A percentile compares a stretch with the other conserved stretches of the same genome.
Conservation (phyloP, 2,329 filamentous ascomycete genomes). For the Paecilomyces fulvus region DNA sequence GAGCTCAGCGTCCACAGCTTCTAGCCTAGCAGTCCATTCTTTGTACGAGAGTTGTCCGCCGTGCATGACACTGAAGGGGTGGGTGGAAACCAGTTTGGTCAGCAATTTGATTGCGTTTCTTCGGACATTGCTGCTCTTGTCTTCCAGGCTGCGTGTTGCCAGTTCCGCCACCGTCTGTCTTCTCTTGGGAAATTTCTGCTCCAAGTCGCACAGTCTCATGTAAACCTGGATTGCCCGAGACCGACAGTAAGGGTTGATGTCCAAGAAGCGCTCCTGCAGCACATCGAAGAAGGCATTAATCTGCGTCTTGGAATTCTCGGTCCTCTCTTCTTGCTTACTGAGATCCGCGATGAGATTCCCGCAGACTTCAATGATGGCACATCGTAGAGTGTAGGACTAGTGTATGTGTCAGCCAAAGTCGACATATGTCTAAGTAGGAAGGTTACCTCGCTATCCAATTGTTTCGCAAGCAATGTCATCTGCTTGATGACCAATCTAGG, state of each 20-base stretch:
- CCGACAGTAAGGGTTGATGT: constrained; percentile 93
- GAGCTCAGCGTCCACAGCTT: constrained; percentile 75
- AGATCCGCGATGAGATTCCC: constrained; percentile 90
- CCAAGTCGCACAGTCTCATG: constrained; percentile 82
- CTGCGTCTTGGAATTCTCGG: constrained; percentile 88
- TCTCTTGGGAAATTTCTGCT: constrained; percentile 90
- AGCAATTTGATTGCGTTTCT: constrained; percentile 92
- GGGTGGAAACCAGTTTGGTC: constrained; percentile 79
- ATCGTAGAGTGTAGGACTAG: constrained; percentile 83
- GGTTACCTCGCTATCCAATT: constrained; percentile 80
- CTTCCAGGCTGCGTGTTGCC: constrained; percentile 80
- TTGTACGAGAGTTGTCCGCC: constrained; percentile 75
- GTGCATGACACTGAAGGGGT: constrained; percentile 88
- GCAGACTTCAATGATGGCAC: constrained; percentile 91
- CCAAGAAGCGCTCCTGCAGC: constrained; percentile 88
- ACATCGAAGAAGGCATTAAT: constrained; percentile 97
- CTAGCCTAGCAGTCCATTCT: constrained; percentile 76
- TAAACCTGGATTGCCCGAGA: constrained; percentile 90
- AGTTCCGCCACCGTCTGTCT: constrained; percentile 81
- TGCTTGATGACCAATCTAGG: constrained; percentile 93
- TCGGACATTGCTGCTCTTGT: constrained; percentile 96
- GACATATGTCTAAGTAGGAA: neutral
- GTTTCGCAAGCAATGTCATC: constrained; percentile 89
- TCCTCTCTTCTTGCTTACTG: constrained; percentile 81
- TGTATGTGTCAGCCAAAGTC: neutral